Base-by-base conservation (phyloP, 345 rosid species). In the Syzygium oleosum region DNA sequence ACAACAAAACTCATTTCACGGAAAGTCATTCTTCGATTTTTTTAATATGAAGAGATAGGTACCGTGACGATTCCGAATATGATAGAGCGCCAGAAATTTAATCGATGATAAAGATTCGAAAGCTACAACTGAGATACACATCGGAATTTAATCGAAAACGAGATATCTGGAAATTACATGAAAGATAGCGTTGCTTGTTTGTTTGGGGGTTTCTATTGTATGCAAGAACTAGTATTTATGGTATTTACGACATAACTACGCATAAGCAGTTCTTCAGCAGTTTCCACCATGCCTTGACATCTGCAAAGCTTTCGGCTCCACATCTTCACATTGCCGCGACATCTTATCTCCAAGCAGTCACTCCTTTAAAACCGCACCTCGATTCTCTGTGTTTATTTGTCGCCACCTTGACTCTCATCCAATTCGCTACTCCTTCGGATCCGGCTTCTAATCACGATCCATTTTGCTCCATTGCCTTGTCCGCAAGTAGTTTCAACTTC, bases 91-190 rank as follows among this genome's bases (percentile, higher is more conserved):
- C 2, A 1, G 21, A 29, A 63, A 29, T 29, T 0, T 14, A 63
- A 15, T 14, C 4, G 17, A 2, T 0, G 1, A 1, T 0, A 2
- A 63, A 63, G 17, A 63, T 13, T 15, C 16, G 5, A 61, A 59
- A n/a, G 73, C 31, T 29, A 2, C 77, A 29, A 29, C 9, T 29
- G 16, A 65, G 1, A 29, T 65, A 13, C 9, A 65, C 22, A 1
- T 29, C 10, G 1, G 4, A 2, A 65, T 65, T 13, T 7, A 31
- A 65, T 15, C 21, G 19, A 15, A 6, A 15, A 65, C 4, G 5
- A 65, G 31, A 5, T 29, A 63, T 19, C 58, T 19, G 58, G 7
- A 54, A 19, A 54, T 3, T 19, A 19, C 23, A 3, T 19, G 58
- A 19, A 19, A 54, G 58, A 19, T 54, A 54, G 19, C 19, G 9